phyloP scores from a whole-genome alignment of 2,329 filamentous ascomycete genomes.

The Sporothrix brunneoviolacea region DNA sequence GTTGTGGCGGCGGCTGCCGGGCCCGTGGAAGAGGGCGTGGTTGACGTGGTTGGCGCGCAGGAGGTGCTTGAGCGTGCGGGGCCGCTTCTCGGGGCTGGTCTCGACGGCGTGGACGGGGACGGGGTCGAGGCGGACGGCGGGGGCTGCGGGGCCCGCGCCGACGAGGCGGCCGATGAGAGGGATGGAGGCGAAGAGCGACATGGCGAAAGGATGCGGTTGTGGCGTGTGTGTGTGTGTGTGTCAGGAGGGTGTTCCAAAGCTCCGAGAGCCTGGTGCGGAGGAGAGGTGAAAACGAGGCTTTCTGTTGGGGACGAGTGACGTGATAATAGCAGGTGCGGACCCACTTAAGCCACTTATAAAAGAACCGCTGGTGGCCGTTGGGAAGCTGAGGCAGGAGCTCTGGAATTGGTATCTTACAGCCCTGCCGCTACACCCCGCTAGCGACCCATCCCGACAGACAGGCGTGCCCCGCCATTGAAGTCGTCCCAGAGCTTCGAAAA shows the following conservation, averaged over 20 bases:
- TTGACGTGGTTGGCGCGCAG: conserved; percentile 89
- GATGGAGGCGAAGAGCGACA: not conserved
- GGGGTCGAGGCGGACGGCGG: conserved; percentile 49
- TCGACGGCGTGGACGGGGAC: conserved; percentile 76
- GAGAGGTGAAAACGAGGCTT: too few relatives aligned
- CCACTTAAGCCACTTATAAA: not conserved
- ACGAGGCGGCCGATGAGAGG: conserved; percentile 1
- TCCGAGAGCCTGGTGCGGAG: too few relatives aligned
- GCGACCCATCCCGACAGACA: too few relatives aligned
- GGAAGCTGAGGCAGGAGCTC: too few relatives aligned
- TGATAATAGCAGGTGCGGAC: too few relatives aligned
- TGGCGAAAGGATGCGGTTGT: not conserved
- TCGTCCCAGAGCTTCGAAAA: too few relatives aligned
- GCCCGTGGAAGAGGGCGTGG: conserved; percentile 61
- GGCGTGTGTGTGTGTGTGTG: too few relatives aligned
- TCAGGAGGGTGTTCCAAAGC: too few relatives aligned
- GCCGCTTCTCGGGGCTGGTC: conserved; percentile 68
- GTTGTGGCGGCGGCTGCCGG: conserved; percentile 60
- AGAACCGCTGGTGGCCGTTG: not conserved
- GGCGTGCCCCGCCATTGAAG: too few relatives aligned
- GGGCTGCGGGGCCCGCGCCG: not conserved
- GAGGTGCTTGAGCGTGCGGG: conserved; percentile 81
- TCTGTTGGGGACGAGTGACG: too few relatives aligned
- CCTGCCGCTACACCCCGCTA: not conserved
- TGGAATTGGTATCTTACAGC: not conserved